A percentile compares a stretch with the other conserved stretches of the same genome.
Conservation (phyloP, 1,284 basidiomycete genomes). For the Inonotus hispidus region DNA sequence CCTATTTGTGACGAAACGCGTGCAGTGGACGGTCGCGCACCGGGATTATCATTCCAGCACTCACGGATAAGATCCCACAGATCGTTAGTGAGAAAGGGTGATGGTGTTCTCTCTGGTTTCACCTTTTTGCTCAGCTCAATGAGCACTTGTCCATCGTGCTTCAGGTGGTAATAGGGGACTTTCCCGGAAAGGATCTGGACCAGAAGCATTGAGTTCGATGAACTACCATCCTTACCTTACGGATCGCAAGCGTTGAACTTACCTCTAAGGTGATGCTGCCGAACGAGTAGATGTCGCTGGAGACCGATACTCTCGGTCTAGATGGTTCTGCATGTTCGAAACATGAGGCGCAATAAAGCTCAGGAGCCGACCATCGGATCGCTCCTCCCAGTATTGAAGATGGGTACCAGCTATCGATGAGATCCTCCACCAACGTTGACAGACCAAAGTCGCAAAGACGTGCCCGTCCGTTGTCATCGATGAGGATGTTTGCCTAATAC, state of each 20-base stretch:
- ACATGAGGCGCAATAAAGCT: slow-evolving; percentile 23
- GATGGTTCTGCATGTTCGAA: slow-evolving; percentile 22
- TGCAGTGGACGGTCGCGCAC: slow-evolving; percentile 4
- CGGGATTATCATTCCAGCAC: slow-evolving; percentile 32
- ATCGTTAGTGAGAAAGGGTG: slow-evolving; percentile 33
- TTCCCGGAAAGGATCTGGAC: slow-evolving; percentile 39
- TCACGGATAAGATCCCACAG: slow-evolving; percentile 36
- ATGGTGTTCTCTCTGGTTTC: slow-evolving; percentile 35
- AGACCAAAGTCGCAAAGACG: slow-evolving; percentile 34
- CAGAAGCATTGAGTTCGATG: slow-evolving; percentile 16
- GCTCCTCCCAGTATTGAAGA: slow-evolving; percentile 31
- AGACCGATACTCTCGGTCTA: slow-evolving; percentile 17
- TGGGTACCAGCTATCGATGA: slow-evolving; percentile 26
- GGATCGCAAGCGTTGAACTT: background rate
- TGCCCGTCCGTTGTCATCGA: slow-evolving; percentile 25
- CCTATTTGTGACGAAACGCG: slow-evolving; percentile 4
- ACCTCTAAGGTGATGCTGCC: slow-evolving; percentile 28
- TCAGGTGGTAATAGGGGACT: slow-evolving; percentile 27
- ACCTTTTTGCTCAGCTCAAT: slow-evolving; percentile 36
- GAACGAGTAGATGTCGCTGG: slow-evolving; percentile 28
- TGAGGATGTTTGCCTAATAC: slow-evolving; percentile 29
- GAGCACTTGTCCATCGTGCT: slow-evolving; percentile 37
- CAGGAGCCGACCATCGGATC: slow-evolving; percentile 29
- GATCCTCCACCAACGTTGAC: slow-evolving; percentile 31
- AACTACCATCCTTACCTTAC: background rate